A percentile compares a stretch with the other conserved stretches of the same genome.
Conservation (phyloP, 805 yeast genomes). For the Priceomyces fermenticarens region DNA sequence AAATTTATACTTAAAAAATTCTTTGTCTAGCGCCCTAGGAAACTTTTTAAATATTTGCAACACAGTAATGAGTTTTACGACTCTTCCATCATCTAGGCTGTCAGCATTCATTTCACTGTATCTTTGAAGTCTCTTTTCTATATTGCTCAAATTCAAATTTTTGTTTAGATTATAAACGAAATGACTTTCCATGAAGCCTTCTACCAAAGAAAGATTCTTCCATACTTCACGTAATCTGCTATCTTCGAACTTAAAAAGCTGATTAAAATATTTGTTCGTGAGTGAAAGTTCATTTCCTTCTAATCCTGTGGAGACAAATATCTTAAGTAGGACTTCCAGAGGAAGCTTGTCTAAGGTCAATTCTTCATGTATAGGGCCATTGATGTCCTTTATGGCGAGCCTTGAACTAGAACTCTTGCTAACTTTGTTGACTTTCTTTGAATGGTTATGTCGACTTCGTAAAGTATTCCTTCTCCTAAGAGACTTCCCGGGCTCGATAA, state of each 20-base stretch:
- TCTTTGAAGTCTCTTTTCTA: constrained; percentile 11
- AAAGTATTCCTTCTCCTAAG: constrained; percentile 11
- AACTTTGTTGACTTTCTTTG: neutral
- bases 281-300: constrained; percentile 32
- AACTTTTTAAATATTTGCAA: constrained; percentile 6
- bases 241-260: constrained; percentile 19
- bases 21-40: constrained; percentile 6
- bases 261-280: constrained; percentile 25
- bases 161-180: constrained; percentile 19
- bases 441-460: neutral
- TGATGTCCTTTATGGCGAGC: constrained; percentile 3
- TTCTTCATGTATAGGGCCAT: neutral
- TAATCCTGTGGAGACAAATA: constrained; percentile 39
- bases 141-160: constrained; percentile 10
- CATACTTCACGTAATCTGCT: constrained; percentile 19
- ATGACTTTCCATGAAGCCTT: constrained; percentile 20
- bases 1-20: constrained; percentile 12
- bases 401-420: neutral
- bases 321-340: constrained; percentile 35
- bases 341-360: constrained; percentile 35
- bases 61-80: constrained; percentile 4
- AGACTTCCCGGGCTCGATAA: constrained; percentile 22
- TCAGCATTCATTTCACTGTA: constrained; percentile 7
- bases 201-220: constrained; percentile 13
- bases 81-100: constrained; percentile 4